Evolutionary conservation across 1,139 yeast species (phyloP).

Genomic region (Kurtzmaniella quercitrusa): DNA sequence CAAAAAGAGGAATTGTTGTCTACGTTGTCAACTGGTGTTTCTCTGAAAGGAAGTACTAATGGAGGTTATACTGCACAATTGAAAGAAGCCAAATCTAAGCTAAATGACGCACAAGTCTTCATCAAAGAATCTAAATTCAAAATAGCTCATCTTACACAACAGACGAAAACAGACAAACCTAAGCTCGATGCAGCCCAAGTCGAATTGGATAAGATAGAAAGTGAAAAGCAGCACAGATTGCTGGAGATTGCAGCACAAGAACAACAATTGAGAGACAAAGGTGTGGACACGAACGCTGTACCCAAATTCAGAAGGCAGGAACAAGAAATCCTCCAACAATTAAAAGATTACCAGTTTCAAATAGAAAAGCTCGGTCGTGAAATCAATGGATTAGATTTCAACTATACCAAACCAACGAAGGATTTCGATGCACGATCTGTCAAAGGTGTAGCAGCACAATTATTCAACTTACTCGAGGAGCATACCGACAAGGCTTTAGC

Average conservation of each 20-base stretch:
- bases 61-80: conserved; percentile 80
- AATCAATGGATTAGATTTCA: conserved; percentile 70
- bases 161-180: conserved; percentile 48
- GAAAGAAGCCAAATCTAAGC: conserved; percentile 55
- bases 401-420: conserved; percentile 61
- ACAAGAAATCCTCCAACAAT: conserved; percentile 21
- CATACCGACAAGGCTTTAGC: conserved; percentile 72
- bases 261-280: conserved; percentile 45
- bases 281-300: conserved; percentile 54
- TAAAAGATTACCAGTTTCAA: conserved; percentile 38
- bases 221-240: conserved; percentile 43
- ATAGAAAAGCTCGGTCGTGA: conserved; percentile 58
- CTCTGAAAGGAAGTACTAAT: conserved; percentile 71
- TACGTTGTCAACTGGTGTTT: conserved; percentile 84
- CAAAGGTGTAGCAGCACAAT: conserved; percentile 86
- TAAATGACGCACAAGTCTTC: conserved; percentile 52
- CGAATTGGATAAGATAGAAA: conserved; percentile 44
- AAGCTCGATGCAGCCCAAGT: conserved; percentile 51
- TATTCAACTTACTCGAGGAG: conserved; percentile 60
- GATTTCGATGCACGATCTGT: conserved; percentile 61
- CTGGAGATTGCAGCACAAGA: conserved; percentile 37
- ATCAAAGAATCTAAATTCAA: conserved; percentile 62
- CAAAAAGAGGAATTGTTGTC: conserved; percentile 78
- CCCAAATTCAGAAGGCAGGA: conserved; percentile 47
- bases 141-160: conserved; percentile 53